These are phyloP conservation scores for Cryptococcus amylolentus DNA, from an alignment of 1,284 basidiomycete species.

Conservation along the genomic window DNA sequence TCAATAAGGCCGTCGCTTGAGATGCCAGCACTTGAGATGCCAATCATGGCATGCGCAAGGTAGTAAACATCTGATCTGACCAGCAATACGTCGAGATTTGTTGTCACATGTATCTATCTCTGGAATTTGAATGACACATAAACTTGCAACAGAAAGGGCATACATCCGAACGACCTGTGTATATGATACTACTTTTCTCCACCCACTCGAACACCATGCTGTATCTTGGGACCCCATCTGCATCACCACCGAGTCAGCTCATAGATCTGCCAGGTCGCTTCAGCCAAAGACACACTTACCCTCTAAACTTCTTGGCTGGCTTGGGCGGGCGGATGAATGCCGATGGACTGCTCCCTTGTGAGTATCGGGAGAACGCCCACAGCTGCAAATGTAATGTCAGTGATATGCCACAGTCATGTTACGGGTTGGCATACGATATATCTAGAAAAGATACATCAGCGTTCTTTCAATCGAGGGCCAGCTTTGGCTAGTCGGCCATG, in stretches of 20 bases:
- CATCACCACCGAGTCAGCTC: background rate
- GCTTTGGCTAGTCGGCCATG: background rate
- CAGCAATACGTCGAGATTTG: background rate
- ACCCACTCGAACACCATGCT: slow-evolving; percentile 18
- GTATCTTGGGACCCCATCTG: slow-evolving; percentile 27
- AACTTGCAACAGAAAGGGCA: too few species aligned
- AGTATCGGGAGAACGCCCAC: slow-evolving; percentile 41
- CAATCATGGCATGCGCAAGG: too few species aligned
- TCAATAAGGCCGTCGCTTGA: too few species aligned
- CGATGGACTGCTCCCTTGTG: slow-evolving; percentile 30
- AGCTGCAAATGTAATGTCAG: slow-evolving; percentile 16
- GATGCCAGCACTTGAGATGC: too few species aligned
- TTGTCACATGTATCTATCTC: background rate
- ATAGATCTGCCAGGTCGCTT: background rate
- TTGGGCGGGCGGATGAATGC: slow-evolving; percentile 30
- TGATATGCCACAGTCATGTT: background rate
- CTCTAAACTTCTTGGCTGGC: slow-evolving; percentile 42
- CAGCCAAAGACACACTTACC: slow-evolving; percentile 27
- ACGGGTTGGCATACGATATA: slow-evolving; percentile 18
- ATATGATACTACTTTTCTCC: background rate
- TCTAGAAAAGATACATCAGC: slow-evolving; percentile 1
- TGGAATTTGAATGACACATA: too few species aligned
- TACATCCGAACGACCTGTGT: too few species aligned
- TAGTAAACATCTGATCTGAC: too few species aligned
- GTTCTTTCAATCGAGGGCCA: background rate